Evolutionary conservation across 257 asterid genomes (phyloP).

Genomic region (Solanum corneliomulleri): DNA sequence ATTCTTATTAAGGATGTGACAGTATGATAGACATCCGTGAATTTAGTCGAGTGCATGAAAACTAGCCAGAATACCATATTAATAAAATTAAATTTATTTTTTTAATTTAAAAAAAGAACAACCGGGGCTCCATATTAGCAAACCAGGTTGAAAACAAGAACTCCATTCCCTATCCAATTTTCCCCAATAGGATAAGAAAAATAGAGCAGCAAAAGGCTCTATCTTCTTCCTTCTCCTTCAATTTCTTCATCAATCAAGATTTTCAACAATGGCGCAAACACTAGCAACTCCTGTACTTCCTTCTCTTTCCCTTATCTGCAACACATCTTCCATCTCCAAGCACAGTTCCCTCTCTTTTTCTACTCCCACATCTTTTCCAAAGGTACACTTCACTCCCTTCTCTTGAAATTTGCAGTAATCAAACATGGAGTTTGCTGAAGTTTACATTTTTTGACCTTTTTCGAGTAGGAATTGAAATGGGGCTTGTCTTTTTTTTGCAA

Average conservation of each 20-base stretch:
- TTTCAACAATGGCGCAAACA: constrained; percentile 48
- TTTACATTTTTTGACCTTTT: not conserved
- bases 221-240: not conserved
- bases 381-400: constrained; percentile 23
- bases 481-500: not conserved
- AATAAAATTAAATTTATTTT: too few relatives aligned
- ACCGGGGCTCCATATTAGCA: not conserved
- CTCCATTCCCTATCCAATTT: not conserved
- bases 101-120: too few relatives aligned
- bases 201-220: not conserved
- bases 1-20: too few relatives aligned
- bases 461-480: not conserved
- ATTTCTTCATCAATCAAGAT: not conserved
- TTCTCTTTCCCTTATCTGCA: constrained; percentile 53
- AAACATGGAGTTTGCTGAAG: not conserved
- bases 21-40: not conserved
- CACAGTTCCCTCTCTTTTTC: constrained; percentile 34
- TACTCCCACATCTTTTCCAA: constrained; percentile 22
- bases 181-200: not conserved
- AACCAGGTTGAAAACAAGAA: not conserved
- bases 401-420: not conserved
- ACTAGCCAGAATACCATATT: not conserved
- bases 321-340: constrained; percentile 21
- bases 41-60: too few relatives aligned
- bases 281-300: constrained; percentile 67